Evolutionary conservation across 306 rosid species (phyloP).

Genomic region (Vigna nakashimae): DNA sequence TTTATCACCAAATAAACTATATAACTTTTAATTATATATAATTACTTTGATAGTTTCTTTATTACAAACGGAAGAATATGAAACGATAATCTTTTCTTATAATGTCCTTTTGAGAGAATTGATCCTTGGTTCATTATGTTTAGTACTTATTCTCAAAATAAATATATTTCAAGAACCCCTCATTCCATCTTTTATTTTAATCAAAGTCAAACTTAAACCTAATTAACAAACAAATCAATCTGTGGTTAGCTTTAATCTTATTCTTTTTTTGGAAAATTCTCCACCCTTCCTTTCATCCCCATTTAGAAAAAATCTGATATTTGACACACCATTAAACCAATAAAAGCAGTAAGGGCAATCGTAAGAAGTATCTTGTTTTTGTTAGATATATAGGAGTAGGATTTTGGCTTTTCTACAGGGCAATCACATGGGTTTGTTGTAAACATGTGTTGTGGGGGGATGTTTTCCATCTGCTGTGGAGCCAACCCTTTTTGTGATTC

Average conservation of each 20-base stretch:
- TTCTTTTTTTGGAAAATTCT: too few relatives aligned
- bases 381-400: slow-evolving; percentile 38
- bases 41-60: too few relatives aligned
- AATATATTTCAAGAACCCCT: slow-evolving; percentile 40
- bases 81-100: too few relatives aligned
- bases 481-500: slow-evolving; percentile 44
- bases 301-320: too few relatives aligned
- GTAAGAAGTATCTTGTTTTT: slow-evolving; percentile 31
- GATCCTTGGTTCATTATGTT: slow-evolving; percentile 65
- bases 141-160: slow-evolving; percentile 58
- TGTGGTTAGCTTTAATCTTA: too few relatives aligned
- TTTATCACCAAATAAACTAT: too few relatives aligned
- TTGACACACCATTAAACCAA: too few relatives aligned
- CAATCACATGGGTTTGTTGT: slow-evolving; percentile 60
- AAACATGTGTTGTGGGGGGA: slow-evolving; percentile 33
- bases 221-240: not conserved
- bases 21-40: too few relatives aligned
- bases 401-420: slow-evolving; percentile 54
- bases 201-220: slow-evolving; percentile 57
- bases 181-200: slow-evolving; percentile 38
- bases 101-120: slow-evolving; percentile 35
- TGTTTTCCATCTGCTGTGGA: slow-evolving; percentile 56
- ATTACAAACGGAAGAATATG: too few relatives aligned
- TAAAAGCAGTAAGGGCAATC: too few relatives aligned
- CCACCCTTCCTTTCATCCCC: too few relatives aligned